These are phyloP conservation scores for Aplosporella prunicola DNA, from an alignment of 2,329 filamentous ascomycete species.

Conservation along the genomic window DNA sequence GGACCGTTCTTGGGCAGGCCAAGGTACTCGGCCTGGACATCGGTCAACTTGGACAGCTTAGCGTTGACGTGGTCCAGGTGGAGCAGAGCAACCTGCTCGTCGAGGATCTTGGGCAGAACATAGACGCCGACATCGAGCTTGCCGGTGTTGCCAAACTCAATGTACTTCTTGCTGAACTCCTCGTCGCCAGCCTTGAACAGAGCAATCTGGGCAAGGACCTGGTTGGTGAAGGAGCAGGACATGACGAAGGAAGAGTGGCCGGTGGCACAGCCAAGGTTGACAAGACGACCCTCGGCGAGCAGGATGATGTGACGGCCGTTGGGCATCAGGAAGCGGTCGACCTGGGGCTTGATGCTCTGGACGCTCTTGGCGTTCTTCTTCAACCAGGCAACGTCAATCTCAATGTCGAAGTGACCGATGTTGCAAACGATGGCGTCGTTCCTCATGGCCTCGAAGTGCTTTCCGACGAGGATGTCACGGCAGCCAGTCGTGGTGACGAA, in stretches of 20 bases:
- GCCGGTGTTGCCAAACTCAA: conserved; percentile 87
- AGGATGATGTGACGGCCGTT: conserved; percentile 96
- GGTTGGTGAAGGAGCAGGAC: conserved; percentile 99
- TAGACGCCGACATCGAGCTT: conserved; percentile 90
- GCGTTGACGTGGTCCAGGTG: conserved; percentile 91
- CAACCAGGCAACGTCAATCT: conserved; percentile 99
- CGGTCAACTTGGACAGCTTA: conserved; percentile 78
- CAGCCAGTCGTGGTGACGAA: conserved; percentile 99
- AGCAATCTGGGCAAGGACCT: conserved; percentile 98
- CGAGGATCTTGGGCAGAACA: conserved; percentile 95
- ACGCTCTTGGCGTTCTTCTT: conserved; percentile 91
- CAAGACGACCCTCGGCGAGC: conserved; percentile 93
- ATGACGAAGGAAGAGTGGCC: conserved; percentile 99
- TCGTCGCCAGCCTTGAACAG: conserved; percentile 87
- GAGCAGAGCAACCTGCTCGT: conserved; percentile 94
- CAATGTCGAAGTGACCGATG: conserved; percentile 99
- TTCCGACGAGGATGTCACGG: conserved; percentile 89
- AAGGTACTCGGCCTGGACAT: conserved; percentile 90
- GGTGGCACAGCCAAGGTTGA: conserved; percentile 98
- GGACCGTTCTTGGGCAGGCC: conserved; percentile 77
- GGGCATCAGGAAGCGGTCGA: conserved; percentile 93
- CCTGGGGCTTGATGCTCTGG: conserved; percentile 99
- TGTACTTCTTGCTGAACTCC: conserved; percentile 84
- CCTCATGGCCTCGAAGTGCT: conserved; percentile 89
- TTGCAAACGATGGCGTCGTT: conserved; percentile 99